Percentiles rank a stretch among this genome's conserved stretches.
Conservation (phyloP, 768 basidiomycete species). For the Tulasnella sp. region DNA sequence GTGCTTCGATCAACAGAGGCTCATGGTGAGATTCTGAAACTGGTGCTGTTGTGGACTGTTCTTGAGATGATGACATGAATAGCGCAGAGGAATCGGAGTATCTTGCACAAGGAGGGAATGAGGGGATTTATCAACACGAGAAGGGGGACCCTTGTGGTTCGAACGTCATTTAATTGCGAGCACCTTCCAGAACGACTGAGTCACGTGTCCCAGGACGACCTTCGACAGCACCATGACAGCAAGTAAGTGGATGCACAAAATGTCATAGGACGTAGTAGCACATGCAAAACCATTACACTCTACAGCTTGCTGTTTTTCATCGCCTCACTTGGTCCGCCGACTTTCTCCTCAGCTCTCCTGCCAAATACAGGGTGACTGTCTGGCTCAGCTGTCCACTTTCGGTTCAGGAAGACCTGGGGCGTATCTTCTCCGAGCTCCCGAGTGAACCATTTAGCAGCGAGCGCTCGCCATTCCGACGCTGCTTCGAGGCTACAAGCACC, state of each 20-base stretch:
- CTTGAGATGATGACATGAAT: not conserved
- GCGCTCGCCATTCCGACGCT: constrained; percentile 1
- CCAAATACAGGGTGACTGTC: not conserved
- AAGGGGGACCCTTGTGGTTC: not conserved
- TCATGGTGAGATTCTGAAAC: not conserved
- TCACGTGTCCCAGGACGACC: not conserved
- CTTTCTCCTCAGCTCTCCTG: not conserved
- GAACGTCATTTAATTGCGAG: not conserved
- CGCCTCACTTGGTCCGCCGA: not conserved
- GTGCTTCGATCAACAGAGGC: not conserved
- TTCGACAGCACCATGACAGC: not conserved
- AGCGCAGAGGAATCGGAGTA: not conserved
- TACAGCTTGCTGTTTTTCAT: not conserved
- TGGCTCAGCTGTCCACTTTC: not conserved
- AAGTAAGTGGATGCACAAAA: not conserved
- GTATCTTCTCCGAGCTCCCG: not conserved
- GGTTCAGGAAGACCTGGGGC: not conserved
- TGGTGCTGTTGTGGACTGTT: not conserved
- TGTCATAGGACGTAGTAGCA: not conserved
- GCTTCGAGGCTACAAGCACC: not conserved
- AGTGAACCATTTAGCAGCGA: constrained; percentile 15
- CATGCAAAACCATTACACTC: not conserved
- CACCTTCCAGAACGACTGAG: not conserved
- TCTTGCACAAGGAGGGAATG: not conserved
- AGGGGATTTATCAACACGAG: not conserved